These are phyloP conservation scores for Calcarisporium arbuscula DNA, from an alignment of 2,329 filamentous ascomycete genomes.

Conservation along the genomic window DNA sequence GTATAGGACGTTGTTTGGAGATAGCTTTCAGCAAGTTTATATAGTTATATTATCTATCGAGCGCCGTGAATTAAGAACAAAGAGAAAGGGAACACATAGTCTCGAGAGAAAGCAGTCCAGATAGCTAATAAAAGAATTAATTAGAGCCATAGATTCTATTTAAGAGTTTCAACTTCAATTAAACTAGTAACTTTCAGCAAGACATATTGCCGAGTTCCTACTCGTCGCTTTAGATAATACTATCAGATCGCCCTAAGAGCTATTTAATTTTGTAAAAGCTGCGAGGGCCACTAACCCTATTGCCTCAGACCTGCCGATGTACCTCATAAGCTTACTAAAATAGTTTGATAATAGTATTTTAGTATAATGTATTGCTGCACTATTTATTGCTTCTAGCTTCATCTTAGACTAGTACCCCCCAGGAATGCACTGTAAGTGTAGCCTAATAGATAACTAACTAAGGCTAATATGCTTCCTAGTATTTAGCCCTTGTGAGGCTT, in stretches of 20 bases:
- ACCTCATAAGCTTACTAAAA: slow-evolving; percentile 3
- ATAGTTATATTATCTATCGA: neutral
- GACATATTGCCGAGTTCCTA: slow-evolving; percentile 3
- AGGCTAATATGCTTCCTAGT: no score
- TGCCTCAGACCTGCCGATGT: neutral
- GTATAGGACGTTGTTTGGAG: neutral
- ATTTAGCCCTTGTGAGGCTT: slow-evolving; percentile 1
- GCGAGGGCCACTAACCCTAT: neutral
- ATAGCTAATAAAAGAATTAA: neutral
- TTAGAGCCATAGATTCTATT: neutral
- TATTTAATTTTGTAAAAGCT: slow-evolving; percentile 1
- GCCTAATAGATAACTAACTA: neutral
- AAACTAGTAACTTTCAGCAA: slow-evolving; percentile 2
- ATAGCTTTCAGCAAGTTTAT: neutral
- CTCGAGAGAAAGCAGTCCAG: no score
- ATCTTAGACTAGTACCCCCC: slow-evolving; percentile 9
- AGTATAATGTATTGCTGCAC: neutral
- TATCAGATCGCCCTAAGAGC: neutral
- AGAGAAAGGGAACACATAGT: no score
- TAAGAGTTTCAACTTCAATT: neutral
- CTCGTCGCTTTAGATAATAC: neutral
- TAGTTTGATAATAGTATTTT: neutral
- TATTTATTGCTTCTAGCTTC: slow-evolving; percentile 7
- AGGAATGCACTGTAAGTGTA: slow-evolving; percentile 5
- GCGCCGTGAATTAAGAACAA: no score